Conservation (phyloP, 306 rosid genomes). For the Senna siamea region DNA sequence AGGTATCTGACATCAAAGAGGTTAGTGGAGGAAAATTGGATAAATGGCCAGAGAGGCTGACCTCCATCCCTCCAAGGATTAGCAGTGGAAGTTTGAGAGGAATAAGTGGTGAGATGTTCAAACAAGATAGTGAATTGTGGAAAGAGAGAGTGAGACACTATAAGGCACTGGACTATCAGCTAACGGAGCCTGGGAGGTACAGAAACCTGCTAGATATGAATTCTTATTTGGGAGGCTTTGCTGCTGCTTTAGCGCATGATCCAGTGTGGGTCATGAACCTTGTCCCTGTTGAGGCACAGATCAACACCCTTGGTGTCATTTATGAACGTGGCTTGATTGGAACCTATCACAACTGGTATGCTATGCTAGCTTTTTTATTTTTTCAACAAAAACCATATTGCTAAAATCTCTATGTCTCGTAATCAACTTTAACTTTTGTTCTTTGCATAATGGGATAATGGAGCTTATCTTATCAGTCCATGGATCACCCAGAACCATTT, state of each 20-base stretch:
- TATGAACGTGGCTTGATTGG: constrained; percentile 91
- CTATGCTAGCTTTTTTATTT: too few species aligned
- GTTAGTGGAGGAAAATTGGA: constrained; percentile 71
- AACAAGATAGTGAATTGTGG: constrained; percentile 66
- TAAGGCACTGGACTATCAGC: constrained; percentile 63
- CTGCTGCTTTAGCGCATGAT: constrained; percentile 74
- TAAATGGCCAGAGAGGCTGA: constrained; percentile 85
- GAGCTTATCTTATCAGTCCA: too few species aligned
- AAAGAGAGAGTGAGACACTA: constrained; percentile 70
- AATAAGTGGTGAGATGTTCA: constrained; percentile 64
- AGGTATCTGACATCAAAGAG: constrained; percentile 58
- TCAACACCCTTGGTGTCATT: constrained; percentile 83
- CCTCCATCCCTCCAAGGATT: constrained; percentile 81
- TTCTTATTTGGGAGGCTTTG: constrained; percentile 85
- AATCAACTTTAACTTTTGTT: too few species aligned
- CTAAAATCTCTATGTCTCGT: too few species aligned
- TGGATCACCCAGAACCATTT: too few species aligned
- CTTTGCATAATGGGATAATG: too few species aligned
- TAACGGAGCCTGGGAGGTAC: constrained; percentile 76
- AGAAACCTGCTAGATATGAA: constrained; percentile 92
- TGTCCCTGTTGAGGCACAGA: constrained; percentile 78
- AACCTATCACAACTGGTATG: constrained; percentile 91
- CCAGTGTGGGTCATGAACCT: constrained; percentile 95
- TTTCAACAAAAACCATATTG: too few species aligned
- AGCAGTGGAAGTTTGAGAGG: constrained; percentile 66